Evolutionary conservation across 768 basidiomycete genomes (phyloP).

Genomic region (Saitozyma sp.): DNA sequence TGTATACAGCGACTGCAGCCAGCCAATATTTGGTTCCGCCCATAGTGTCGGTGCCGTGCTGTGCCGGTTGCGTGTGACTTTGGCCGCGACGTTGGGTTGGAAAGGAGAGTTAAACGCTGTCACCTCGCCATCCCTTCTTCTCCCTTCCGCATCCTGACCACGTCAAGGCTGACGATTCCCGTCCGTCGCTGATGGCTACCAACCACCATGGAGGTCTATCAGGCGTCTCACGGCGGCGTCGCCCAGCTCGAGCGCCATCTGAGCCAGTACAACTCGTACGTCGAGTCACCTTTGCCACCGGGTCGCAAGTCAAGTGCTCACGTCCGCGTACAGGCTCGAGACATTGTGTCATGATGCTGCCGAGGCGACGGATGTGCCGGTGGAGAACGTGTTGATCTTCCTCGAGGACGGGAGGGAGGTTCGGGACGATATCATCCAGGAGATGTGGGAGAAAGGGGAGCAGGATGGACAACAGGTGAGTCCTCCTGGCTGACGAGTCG

Average conservation of each 20-base stretch:
- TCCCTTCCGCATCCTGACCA: not conserved
- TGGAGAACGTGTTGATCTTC: constrained; percentile 38
- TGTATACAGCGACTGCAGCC: no score
- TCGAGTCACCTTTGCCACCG: not conserved
- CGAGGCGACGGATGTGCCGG: not conserved
- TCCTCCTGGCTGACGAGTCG: not conserved
- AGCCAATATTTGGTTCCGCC: no score
- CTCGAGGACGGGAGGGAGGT: constrained; percentile 42
- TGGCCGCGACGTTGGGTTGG: no score
- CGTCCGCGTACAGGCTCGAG: constrained; percentile 8
- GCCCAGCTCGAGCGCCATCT: constrained; percentile 22
- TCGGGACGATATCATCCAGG: constrained; percentile 23
- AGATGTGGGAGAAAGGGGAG: constrained; percentile 31
- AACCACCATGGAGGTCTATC: constrained; percentile 29
- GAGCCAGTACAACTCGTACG: constrained; percentile 37
- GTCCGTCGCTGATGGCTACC: not conserved
- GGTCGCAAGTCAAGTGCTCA: not conserved
- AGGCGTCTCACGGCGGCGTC: constrained; percentile 33
- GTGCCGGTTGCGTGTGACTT: no score
- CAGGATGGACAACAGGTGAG: constrained; percentile 22
- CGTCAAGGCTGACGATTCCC: not conserved
- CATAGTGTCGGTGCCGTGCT: no score
- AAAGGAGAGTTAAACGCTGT: no score
- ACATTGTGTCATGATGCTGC: constrained; percentile 5
- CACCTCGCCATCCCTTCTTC: not conserved